Conservation (phyloP, 1,284 basidiomycete species). For the Ustilago curta region DNA sequence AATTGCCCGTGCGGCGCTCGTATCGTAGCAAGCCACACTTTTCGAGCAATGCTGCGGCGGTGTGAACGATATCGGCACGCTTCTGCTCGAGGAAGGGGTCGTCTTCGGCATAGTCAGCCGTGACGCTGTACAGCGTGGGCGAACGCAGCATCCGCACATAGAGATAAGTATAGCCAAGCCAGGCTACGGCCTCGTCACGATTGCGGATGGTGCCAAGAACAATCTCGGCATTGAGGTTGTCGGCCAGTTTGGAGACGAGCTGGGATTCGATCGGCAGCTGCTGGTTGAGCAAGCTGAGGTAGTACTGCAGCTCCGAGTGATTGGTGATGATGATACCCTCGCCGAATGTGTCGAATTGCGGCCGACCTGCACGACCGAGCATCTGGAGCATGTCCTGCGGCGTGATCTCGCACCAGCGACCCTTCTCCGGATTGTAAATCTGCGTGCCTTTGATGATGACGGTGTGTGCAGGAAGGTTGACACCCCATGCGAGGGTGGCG, state of each 20-base stretch:
- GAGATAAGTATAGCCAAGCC: slow-evolving; percentile 73
- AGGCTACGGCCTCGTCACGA: slow-evolving; percentile 92
- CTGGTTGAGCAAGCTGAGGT: slow-evolving; percentile 71
- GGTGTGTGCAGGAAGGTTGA: slow-evolving; percentile 96
- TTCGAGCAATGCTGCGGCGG: slow-evolving; percentile 91
- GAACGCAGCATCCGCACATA: slow-evolving; percentile 97
- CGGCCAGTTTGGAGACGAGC: slow-evolving; percentile 90
- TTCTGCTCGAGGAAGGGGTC: slow-evolving; percentile 90
- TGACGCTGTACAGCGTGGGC: slow-evolving; percentile 88
- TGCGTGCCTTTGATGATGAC: slow-evolving; percentile 99
- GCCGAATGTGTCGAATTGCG: slow-evolving; percentile 96
- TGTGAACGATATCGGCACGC: slow-evolving; percentile 90
- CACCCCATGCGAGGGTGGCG: slow-evolving; percentile 98
- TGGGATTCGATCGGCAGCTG: slow-evolving; percentile 89
- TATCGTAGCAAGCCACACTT: slow-evolving; percentile 95
- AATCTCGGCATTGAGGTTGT: slow-evolving; percentile 97
- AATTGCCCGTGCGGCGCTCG: slow-evolving; percentile 86
- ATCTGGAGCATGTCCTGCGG: slow-evolving; percentile 98
- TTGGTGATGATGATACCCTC: slow-evolving; percentile 99
- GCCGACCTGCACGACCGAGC: slow-evolving; percentile 96
- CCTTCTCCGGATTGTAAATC: slow-evolving; percentile 99
- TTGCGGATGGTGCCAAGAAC: slow-evolving; percentile 95
- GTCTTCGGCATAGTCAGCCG: slow-evolving; percentile 89
- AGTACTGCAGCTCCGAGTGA: slow-evolving; percentile 96
- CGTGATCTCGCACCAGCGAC: slow-evolving; percentile 94